Percentiles rank a stretch among this genome's conserved stretches.
phyloP scores from a whole-genome alignment of 2,329 filamentous ascomycete species.

The Colletotrichum viniferum region DNA sequence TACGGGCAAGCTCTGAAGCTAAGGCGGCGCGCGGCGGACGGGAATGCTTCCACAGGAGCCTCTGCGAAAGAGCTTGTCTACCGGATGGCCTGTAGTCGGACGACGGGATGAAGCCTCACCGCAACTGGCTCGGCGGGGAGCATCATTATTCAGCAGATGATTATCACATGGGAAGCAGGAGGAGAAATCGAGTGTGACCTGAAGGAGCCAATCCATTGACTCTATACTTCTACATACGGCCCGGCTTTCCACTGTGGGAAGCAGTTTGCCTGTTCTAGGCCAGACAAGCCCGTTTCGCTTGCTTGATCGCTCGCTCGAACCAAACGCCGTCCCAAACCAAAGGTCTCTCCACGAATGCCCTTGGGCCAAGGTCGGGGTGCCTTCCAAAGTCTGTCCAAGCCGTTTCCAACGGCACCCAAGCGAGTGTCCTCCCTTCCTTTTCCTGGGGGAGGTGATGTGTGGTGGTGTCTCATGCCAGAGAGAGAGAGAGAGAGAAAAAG shows the following conservation, averaged over 20 bases:
- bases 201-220: conserved; percentile 10
- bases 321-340: conserved; percentile 10
- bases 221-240: conserved; percentile 17
- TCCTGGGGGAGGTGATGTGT: neutral
- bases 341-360: neutral
- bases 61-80: neutral
- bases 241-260: conserved; percentile 7
- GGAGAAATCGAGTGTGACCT: neutral
- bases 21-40: neutral
- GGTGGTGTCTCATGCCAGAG: neutral
- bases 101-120: neutral
- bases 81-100: neutral
- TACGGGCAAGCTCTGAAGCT: neutral
- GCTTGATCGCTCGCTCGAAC: neutral
- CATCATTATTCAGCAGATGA: too few species aligned
- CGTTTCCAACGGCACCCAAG: conserved; percentile 9
- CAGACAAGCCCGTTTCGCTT: conserved; percentile 10
- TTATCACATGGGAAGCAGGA: neutral
- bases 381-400: conserved; percentile 15
- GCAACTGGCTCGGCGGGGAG: neutral
- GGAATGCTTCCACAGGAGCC: neutral
- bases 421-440: conserved; percentile 6
- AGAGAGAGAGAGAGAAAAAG: neutral
- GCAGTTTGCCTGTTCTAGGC: conserved; percentile 7
- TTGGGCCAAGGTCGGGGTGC: neutral